Base-by-base conservation (phyloP, 1,139 yeast species). In the Nakaseomyces nivariensis region DNA sequence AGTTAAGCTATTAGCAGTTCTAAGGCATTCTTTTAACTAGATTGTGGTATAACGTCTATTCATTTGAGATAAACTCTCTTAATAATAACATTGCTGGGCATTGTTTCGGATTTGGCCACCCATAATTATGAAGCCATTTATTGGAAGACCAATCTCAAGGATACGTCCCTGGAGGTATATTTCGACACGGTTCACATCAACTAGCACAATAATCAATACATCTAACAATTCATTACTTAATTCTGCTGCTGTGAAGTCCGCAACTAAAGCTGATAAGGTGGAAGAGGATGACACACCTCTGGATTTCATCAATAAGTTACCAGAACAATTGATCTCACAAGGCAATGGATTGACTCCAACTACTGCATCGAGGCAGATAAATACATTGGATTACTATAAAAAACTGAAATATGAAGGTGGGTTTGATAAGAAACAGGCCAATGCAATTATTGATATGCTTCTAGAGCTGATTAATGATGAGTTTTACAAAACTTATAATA, bases 401-500 rank as follows among this genome's bases (percentile, higher is more conserved):
- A 58, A 56, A 43, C 53, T 67, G 9, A 53, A 48, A 11, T 43
- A 47, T 10, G 49, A 60, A 17, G 44, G 34, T 29, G 44, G 34
- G 1, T 41, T 41, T 41, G 25, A 29, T 29, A 27, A 27, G n/a
- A 29, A 13, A 8, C 87, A 85, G 62, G 72, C 84, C 26, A 78
- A 76, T 51, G 67, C 74, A 13, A 68, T 84, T 1, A 69, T 83
- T 51, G 68, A 70, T 34, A 64, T 82, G 43, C 64, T 82, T 9
- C 69, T 77, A 33, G 70, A 69, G 6, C 78, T 77, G 49, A 62
- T 84, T 49, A 75, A 78, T 51, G 61, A 74, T 22, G 77, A 83
- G 51, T 72, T 89, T 47, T 66, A 60, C 49, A 70, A 76, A 5
- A 77, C 78, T 58, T 71, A 85, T 43, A 74, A 80, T 36, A 74